Base-by-base conservation (phyloP, 306 rosid genomes). In the Gastrolobium bilobum region DNA sequence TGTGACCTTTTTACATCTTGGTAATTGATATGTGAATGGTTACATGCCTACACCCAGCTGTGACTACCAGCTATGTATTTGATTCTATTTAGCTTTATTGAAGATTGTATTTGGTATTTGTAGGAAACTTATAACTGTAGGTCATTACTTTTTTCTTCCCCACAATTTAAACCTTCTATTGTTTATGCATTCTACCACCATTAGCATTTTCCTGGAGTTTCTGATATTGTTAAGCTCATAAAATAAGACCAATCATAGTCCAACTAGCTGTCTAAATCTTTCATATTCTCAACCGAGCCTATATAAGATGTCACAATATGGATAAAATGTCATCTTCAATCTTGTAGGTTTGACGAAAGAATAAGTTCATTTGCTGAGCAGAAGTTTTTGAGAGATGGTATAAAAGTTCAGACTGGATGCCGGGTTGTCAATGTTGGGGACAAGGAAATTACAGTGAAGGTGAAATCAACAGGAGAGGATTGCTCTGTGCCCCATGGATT, bases 271-370 rank as follows among this genome's bases (percentile, higher is more conserved):
- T 75, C 46, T 42, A 40, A 66, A 20, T 70, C 33, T 29, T 62
- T 34, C 50, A 48, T 34, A 35, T 64, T 50, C 57, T 65, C 44
- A 66, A 77, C 29, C 9, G 38, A 34, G 50, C 69, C 31, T 58
- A 51, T 38, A 37, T 43, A 10, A 56, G 50, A 77, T 52, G 59
- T 48, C 67, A 75, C 47, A 38, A 2, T 52, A 68, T 42, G 35
- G 66, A 48, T 47, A 40, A 70, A 69, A 38, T 72, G 30, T 72
- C 26, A 0, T 61, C 31, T 85, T 68, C 31, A 71, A 64, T 73
- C n/a, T 80, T 79, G 81, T 82, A 95, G 99, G 89, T 95, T 91
- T 79, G 98, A 95, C 87, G 93, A 89, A 74, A 92, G 99, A 91
- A 91, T 95, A 77, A 91, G 99, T 85, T 57, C 84, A 68, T 92